Evolutionary conservation across 139 green algal genomes (phyloP), one percentile per base, ranked within the genome.

Genomic region (Coccomyxa sp.): DNA sequence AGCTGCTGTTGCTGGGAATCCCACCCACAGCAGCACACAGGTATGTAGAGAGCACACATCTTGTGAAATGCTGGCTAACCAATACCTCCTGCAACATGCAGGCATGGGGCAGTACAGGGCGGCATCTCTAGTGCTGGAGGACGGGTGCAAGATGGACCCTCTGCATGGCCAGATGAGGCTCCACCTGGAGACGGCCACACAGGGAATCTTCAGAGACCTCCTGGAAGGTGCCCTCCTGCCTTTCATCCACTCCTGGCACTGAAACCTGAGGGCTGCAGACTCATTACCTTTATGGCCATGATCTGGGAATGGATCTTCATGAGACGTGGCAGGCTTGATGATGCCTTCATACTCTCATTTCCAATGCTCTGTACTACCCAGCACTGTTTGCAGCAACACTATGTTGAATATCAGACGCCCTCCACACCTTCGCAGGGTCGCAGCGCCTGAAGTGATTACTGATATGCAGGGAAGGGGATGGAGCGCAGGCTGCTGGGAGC

Each of bases 101-200:
- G 71, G 90, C 0, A 71, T 95, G 39, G 55, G 80, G 5, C 44
- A 78, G 2, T 78, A 86, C 79, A 75, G 81, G 6, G 78, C 87
- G 34, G 88, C 87, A 2, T 55, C 77, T 5, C n/a, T 31, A 0
- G 50, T 71, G 0, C 80, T 87, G 68, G 78, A 90, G 77, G 74
- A 85, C 31, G 90, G 84, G 31, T 70, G 92, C 29, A 70, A 69
- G n/a, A n/a, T 87, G 31, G 85, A 94, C 68, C 87, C 91, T 2
- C 81, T 87, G 29, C 84, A 92, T 79, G 39, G 39, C 0, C 85
- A 87, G 6, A 74, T 94, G 44, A 90, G 89, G 73, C 58, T 39
- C 36, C 85, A 78, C 16, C 82, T 91, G 37, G 78, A 93, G 54
- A 75, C 82, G 3, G 87, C 89, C 10, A 81, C 84, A n/a, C 75